A percentile compares a stretch with the other conserved stretches of the same genome.
These are phyloP conservation scores for Candida tallmaniae DNA, from an alignment of 805 yeast genomes.

Conservation along the genomic window DNA sequence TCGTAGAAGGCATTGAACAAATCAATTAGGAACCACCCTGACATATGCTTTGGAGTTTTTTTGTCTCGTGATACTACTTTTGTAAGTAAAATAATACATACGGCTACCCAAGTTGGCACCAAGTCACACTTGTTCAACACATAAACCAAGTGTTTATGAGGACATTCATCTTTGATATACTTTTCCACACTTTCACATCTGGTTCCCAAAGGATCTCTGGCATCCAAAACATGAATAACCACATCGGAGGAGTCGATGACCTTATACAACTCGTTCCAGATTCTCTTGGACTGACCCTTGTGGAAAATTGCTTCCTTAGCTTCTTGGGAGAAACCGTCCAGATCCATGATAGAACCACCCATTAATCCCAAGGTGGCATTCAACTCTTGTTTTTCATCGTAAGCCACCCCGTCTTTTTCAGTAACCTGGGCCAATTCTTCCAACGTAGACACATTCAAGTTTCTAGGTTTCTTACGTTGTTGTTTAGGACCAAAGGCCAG, in stretches of 20 bases:
- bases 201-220: constrained; percentile 96
- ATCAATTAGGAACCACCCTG: constrained; percentile 55
- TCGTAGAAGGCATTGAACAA: constrained; percentile 26
- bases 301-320: constrained; percentile 94
- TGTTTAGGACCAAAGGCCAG: constrained; percentile 92
- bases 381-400: constrained; percentile 72
- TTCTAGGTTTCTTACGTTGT: constrained; percentile 86
- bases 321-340: constrained; percentile 82
- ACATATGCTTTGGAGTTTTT: constrained; percentile 73
- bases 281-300: constrained; percentile 97
- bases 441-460: constrained; percentile 64
- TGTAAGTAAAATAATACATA: constrained; percentile 49
- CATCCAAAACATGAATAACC: constrained; percentile 93
- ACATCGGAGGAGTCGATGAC: constrained; percentile 98
- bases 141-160: constrained; percentile 93
- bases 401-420: constrained; percentile 51
- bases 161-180: constrained; percentile 87
- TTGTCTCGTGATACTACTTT: neutral
- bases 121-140: constrained; percentile 96
- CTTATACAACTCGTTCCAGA: constrained; percentile 96
- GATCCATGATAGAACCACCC: constrained; percentile 57
- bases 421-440: constrained; percentile 70
- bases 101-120: constrained; percentile 99
- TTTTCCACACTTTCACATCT: constrained; percentile 92
- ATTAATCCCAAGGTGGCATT: constrained; percentile 73